Conservation (phyloP, 306 rosid species). For the Quercus mongolica region DNA sequence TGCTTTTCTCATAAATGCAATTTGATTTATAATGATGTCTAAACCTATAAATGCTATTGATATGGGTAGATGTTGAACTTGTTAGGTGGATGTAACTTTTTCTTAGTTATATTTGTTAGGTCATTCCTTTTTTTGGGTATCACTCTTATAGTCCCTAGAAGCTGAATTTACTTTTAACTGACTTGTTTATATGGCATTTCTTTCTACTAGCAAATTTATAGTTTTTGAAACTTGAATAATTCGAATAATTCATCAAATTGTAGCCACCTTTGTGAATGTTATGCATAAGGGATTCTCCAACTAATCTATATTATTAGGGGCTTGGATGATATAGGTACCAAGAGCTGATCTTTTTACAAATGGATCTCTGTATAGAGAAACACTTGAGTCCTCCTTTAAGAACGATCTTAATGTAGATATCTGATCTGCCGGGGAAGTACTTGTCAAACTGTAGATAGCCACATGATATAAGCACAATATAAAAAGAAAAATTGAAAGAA, state of each 20-base stretch:
- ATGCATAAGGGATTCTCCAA: not conserved
- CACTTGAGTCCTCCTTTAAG: too few species aligned
- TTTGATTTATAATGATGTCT: not conserved
- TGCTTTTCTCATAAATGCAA: not conserved
- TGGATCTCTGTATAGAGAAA: too few species aligned
- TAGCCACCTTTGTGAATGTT: not conserved
- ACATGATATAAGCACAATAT: not conserved
- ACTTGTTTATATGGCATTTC: not conserved
- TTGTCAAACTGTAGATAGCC: too few species aligned
- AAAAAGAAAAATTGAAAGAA: not conserved
- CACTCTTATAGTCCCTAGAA: not conserved
- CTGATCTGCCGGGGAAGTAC: not conserved
- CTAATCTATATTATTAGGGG: not conserved
- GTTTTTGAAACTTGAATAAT: not conserved
- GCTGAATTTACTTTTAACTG: not conserved
- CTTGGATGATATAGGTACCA: not conserved
- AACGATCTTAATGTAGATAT: not conserved
- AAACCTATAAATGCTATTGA: not conserved
- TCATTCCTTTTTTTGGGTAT: not conserved
- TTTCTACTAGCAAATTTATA: not conserved
- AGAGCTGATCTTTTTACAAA: not conserved
- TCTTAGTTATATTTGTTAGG: not conserved
- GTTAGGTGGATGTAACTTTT: not conserved
- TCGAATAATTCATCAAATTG: not conserved
- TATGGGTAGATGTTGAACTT: not conserved